Percentiles rank a stretch among this genome's conserved stretches.
Conservation (phyloP, 495 filamentous ascomycete genomes). For the Neurospora sp. region DNA sequence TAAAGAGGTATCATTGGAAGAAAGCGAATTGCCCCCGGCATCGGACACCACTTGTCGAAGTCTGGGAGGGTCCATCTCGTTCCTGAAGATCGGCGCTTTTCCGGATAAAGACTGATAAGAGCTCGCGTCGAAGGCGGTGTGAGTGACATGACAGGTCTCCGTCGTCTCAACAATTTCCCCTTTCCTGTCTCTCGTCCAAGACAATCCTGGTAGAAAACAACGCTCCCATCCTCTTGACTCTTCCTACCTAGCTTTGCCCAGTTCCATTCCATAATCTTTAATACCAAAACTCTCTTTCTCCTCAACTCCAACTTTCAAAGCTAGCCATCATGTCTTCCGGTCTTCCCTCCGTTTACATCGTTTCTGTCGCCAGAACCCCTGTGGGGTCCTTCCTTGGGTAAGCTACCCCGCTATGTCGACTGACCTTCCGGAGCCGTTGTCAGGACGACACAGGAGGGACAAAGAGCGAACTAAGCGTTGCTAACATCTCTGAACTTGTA, state of each 20-base stretch:
- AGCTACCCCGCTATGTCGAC: slow-evolving; percentile 9
- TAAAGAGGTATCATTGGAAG: not conserved
- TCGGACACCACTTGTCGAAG: not conserved
- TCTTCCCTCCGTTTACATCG: slow-evolving; percentile 85
- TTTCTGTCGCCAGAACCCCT: slow-evolving; percentile 82
- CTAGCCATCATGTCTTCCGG: slow-evolving; percentile 3
- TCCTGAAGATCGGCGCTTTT: not conserved
- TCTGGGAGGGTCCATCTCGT: not conserved
- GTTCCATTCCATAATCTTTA: not conserved
- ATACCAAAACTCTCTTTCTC: not conserved
- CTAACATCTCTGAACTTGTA: slow-evolving; percentile 25
- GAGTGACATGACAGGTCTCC: not conserved
- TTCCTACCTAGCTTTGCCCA: not conserved
- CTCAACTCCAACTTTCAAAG: not conserved
- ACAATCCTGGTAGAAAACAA: not conserved
- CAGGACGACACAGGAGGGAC: slow-evolving; percentile 1
- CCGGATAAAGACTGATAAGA: not conserved
- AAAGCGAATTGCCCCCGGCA: not conserved
- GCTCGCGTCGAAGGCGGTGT: not conserved
- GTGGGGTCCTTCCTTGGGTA: slow-evolving; percentile 89
- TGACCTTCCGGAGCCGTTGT: slow-evolving; percentile 3
- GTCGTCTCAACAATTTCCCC: not conserved
- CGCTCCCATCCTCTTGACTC: not conserved
- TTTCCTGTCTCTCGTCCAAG: not conserved
- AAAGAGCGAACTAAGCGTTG: slow-evolving; percentile 1